Percentiles rank a stretch among this genome's conserved stretches.
Evolutionary conservation across 176 grass and related monocot genomes (phyloP).

Genomic region (Lolium rigidum): DNA sequence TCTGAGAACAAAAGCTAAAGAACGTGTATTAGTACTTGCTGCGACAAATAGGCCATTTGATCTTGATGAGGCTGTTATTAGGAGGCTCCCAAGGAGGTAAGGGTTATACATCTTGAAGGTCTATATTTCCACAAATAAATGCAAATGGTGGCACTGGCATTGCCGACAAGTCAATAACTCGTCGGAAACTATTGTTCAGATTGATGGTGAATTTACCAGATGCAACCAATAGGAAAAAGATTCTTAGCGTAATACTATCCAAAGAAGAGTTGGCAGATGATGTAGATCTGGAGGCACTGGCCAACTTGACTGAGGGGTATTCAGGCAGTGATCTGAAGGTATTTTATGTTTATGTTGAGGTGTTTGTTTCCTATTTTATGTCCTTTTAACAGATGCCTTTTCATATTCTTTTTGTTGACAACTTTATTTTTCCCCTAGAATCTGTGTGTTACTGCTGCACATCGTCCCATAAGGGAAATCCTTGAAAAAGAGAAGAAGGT

Average conservation of each 20-base stretch:
- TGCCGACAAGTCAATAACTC: conserved; percentile 27
- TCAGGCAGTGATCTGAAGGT: conserved; percentile 99
- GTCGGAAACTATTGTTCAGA: conserved; percentile 51
- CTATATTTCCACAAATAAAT: background rate
- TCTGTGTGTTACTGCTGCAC: conserved; percentile 91
- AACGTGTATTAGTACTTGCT: conserved; percentile 95
- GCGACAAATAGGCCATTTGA: conserved; percentile 99
- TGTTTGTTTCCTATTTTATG: conserved; percentile 18
- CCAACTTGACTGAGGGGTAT: conserved; percentile 91
- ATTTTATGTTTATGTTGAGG: conserved; percentile 14
- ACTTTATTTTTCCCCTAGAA: conserved; percentile 62
- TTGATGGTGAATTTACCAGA: conserved; percentile 99
- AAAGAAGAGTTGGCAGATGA: conserved; percentile 85
- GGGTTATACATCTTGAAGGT: conserved; percentile 2
- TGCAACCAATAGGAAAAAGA: conserved; percentile 84
- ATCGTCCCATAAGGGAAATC: conserved; percentile 93
- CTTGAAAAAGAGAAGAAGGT: conserved; percentile 95
- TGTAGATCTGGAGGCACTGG: conserved; percentile 78
- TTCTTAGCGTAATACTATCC: conserved; percentile 86
- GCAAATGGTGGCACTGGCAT: conserved; percentile 26
- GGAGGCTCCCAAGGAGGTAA: conserved; percentile 96
- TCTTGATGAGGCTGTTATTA: conserved; percentile 96
- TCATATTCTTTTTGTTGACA: conserved; percentile 24
- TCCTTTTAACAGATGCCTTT: conserved; percentile 12
- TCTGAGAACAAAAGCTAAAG: conserved; percentile 91